Conservation (phyloP, 441 rosid genomes). For the Croton setiger region DNA sequence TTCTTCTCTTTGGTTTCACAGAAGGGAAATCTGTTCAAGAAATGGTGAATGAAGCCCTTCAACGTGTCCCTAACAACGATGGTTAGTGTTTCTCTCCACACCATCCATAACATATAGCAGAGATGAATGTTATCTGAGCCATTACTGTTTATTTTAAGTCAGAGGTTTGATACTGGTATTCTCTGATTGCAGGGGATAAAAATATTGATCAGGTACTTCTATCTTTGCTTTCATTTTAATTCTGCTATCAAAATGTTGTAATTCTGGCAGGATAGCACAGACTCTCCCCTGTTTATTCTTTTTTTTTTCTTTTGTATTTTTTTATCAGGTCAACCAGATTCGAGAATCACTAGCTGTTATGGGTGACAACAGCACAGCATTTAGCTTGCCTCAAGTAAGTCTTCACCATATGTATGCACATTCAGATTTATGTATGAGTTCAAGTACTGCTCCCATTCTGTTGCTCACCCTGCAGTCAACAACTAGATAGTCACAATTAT, state of each 20-base stretch:
- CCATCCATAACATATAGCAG: constrained; percentile 6
- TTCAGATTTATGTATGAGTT: constrained; percentile 2
- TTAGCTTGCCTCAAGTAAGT: constrained; percentile 95
- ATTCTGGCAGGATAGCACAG: constrained; percentile 18
- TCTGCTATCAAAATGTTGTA: constrained; percentile 14
- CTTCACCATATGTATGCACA: constrained; percentile 17
- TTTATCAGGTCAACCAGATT: constrained; percentile 81
- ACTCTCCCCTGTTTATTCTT: neutral
- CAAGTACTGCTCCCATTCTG: neutral
- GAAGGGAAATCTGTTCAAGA: constrained; percentile 96
- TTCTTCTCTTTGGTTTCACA: constrained; percentile 33
- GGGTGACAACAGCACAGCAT: constrained; percentile 98
- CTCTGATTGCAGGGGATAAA: constrained; percentile 71
- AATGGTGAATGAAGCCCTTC: constrained; percentile 96
- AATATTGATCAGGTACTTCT: constrained; percentile 80
- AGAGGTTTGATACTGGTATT: constrained; percentile 26
- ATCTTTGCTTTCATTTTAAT: constrained; percentile 19
- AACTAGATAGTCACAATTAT: neutral
- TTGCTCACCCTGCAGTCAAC: neutral
- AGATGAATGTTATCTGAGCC: constrained; percentile 18
- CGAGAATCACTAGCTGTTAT: constrained; percentile 89
- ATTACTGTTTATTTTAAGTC: constrained; percentile 20
- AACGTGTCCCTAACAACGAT: constrained; percentile 72
- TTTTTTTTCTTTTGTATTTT: constrained; percentile 11
- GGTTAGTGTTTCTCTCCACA: constrained; percentile 48